Base-by-base conservation (phyloP, 2,329 filamentous ascomycete genomes). In the Pezicula radicicola region DNA sequence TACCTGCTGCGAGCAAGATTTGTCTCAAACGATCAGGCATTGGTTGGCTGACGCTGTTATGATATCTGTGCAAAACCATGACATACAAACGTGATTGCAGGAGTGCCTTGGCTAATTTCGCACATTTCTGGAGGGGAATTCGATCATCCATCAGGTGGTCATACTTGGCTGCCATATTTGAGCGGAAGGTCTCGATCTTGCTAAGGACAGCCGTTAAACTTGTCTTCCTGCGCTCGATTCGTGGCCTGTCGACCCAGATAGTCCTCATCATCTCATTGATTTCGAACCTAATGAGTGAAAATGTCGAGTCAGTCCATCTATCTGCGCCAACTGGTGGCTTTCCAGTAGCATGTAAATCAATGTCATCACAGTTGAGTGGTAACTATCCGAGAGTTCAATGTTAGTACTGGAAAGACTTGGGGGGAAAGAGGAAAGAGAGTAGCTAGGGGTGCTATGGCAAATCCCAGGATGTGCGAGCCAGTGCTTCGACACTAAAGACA, bases 231-330 rank as follows among this genome's bases (percentile, higher is more conserved):
- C 73, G 75, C 60, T 89, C 84, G 12, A 90, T 71, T 49, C 81
- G 79, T 21, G 83, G 76, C 41, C 87, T 76, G 63, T 91, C 87
- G n/a, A 78, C 71, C 84, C 85, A 89, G 46, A 89, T 75, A 50
- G 78, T 75, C 13, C 87, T 81, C 68, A 85, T 83, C 77, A 91
- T 86, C 67, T 91, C 87, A 62, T 83, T 84, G 64, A 83, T 81
- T 65, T 91, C 87, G 57, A 89, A 87, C 1, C 88, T 80, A 59
- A 91, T 85, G 8, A 86, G 74, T 2, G 80, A 74, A 30, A 89
- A 75, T 3, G 87, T 86, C 66, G 83, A 83, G 41, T 87, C 82
- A 0, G 88, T 90, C 76, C 85, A 91, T 39, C 72, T 66, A 16
- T 77, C 73, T 41, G 59, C 55, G 18, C 39, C 46, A 4, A 49